Evolutionary conservation across 1,284 basidiomycete species (phyloP), one percentile per base, ranked within the genome.

Genomic region (Tranzscheliella williamsii): DNA sequence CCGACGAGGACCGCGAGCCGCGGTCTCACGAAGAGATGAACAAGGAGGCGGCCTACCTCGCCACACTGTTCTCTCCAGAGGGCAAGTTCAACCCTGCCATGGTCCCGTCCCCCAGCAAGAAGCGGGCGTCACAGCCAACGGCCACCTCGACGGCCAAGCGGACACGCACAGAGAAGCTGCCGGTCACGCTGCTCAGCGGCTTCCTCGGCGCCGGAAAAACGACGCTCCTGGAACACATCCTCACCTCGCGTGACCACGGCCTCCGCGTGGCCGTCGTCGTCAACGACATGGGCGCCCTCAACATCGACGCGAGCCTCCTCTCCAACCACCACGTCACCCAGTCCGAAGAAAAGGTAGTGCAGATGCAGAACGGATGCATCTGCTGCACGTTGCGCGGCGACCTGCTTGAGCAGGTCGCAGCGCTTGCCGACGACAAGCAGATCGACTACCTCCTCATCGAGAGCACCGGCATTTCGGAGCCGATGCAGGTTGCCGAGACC

Each of bases 141-240:
- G 21, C 26, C 5, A 30, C 44, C 1, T 38, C 24, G 1, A 22
- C 24, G 22, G 36, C 47, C 22, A 60, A 60, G 30, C 56, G 50
- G 5, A 35, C 46, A 17, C 52, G 66, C 18, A 26, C 38, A 2
- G 52, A 52, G 5, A 53, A 58, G 23, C 73, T 82, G 2, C 81
- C 81, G 5, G 81, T 82, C 17, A 82, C 81, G 6, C 75, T 82
- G 7, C 66, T 81, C 4, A 76, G 72, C 22, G 81, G 81, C 4
- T 81, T 82, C 69, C 61, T 81, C 21, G 81, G 81, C 0, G 68
- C 73, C 3, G 81, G 81, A n/a, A 82, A 82, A 70, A 81, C 80
- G 8, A 81, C 80, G 3, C 62, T 81, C 15, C 67, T 82, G 2
- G 75, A 78, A 27, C 73, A 80, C 54, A 81, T 82, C 41, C 72